Percentiles rank a stretch among this genome's conserved stretches.
Conservation (phyloP, 768 basidiomycete species). For the Serendipita indica region DNA sequence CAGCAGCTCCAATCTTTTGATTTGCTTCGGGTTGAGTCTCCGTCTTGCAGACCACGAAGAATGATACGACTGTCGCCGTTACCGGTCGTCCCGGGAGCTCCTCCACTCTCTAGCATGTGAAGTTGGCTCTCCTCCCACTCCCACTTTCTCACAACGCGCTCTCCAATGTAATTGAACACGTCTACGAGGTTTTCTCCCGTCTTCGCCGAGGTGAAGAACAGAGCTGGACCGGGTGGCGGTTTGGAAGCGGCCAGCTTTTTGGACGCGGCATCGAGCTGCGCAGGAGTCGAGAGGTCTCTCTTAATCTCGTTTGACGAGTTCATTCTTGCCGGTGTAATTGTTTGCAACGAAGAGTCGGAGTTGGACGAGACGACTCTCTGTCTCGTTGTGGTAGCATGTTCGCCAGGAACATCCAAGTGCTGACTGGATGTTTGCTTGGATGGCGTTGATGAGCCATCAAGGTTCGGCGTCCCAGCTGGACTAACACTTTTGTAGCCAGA, state of each 20-base stretch:
- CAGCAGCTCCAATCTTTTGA: conserved; percentile 5
- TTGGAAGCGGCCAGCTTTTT: conserved; percentile 16
- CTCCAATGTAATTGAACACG: conserved; percentile 64
- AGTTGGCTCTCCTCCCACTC: conserved; percentile 43
- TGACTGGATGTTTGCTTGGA: neutral
- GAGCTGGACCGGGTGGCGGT: conserved; percentile 42
- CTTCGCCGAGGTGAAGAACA: conserved; percentile 68
- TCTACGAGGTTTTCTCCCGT: conserved; percentile 56
- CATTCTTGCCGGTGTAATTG: neutral
- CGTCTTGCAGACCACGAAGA: neutral
- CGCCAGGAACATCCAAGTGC: neutral
- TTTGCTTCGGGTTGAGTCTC: neutral
- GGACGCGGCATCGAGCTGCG: conserved; percentile 18
- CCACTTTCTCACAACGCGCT: conserved; percentile 44
- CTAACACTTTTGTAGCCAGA: neutral
- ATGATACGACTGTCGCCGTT: conserved; percentile 8
- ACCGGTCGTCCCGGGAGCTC: neutral
- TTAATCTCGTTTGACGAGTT: neutral
- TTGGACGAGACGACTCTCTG: conserved; percentile 3
- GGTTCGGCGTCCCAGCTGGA: neutral
- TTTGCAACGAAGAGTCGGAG: neutral
- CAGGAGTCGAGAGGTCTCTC: neutral
- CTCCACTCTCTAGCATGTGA: conserved; percentile 9
- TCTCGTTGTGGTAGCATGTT: neutral
- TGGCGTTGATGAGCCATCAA: neutral